A percentile compares a stretch with the other conserved stretches of the same genome.
These are phyloP conservation scores for Aspergillus calidoustus DNA, from an alignment of 2,329 filamentous ascomycete species.

Conservation along the genomic window DNA sequence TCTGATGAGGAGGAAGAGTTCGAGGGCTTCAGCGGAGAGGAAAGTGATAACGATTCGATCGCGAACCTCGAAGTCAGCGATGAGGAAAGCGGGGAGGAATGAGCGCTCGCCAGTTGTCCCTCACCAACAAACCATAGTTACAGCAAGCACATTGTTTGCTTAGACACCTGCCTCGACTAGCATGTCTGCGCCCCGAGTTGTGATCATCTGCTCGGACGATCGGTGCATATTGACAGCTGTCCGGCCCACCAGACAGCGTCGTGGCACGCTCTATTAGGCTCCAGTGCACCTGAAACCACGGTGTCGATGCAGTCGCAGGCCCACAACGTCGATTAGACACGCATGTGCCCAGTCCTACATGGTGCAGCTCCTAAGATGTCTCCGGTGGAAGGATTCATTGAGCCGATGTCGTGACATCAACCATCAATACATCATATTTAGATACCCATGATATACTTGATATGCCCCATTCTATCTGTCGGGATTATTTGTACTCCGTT, in stretches of 20 bases:
- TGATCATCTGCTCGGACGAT: constrained; percentile 9
- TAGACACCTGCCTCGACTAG: not conserved
- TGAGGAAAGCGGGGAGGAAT: constrained; percentile 48
- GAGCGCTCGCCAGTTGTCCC: constrained; percentile 17
- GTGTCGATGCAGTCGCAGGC: constrained; percentile 18
- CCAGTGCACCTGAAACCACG: constrained; percentile 10
- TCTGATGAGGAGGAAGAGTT: constrained; percentile 38
- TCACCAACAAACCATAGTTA: constrained; percentile 6
- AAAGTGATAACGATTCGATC: constrained; percentile 49
- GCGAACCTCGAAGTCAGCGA: constrained; percentile 50
- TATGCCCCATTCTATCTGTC: constrained; percentile 3
- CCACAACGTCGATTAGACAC: constrained; percentile 20
- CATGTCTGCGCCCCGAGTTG: constrained; percentile 4
- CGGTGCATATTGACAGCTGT: constrained; percentile 17
- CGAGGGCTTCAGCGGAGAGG: constrained; percentile 44
- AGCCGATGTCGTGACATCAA: constrained; percentile 10
- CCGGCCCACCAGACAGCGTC: not conserved
- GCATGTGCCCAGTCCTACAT: constrained; percentile 9
- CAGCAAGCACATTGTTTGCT: constrained; percentile 3
- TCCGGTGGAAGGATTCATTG: constrained; percentile 13
- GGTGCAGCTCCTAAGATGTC: constrained; percentile 11
- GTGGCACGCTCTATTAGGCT: constrained; percentile 12
- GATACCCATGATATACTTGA: constrained; percentile 27
- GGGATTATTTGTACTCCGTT: not conserved
- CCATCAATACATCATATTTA: constrained; percentile 12